Conservation (phyloP, 805 yeast species). For the Hagleromyces aurorensis region DNA sequence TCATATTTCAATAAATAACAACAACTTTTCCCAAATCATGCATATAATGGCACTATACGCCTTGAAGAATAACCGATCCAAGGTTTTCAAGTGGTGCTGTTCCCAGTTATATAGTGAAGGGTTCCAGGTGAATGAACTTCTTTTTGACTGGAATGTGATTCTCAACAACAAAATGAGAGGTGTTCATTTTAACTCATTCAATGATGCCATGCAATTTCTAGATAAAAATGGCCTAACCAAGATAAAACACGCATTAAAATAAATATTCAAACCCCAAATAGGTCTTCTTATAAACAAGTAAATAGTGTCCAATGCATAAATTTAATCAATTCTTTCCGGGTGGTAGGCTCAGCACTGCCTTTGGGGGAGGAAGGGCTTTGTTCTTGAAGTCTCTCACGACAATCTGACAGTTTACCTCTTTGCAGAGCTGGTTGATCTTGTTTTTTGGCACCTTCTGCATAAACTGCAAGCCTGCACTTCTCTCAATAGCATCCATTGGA, state of each 20-base stretch:
- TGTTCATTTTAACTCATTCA: conserved; percentile 1
- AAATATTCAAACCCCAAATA: too few relatives aligned
- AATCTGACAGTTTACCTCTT: conserved; percentile 71
- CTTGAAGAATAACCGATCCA: conserved; percentile 10
- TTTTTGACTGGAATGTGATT: conserved; percentile 20
- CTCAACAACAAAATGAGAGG: conserved; percentile 18
- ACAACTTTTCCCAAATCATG: conserved; percentile 18
- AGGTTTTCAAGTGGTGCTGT: conserved; percentile 24
- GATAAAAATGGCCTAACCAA: conserved; percentile 6
- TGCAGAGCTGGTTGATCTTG: conserved; percentile 59
- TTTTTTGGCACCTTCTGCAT: conserved; percentile 56
- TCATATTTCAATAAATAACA: conserved; percentile 14
- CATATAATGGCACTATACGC: conserved; percentile 22
- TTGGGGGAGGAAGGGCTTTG: conserved; percentile 31
- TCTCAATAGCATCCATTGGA: conserved; percentile 83
- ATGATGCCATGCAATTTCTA: conserved; percentile 7
- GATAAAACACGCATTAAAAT: conserved; percentile 7
- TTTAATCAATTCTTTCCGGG: conserved; percentile 11
- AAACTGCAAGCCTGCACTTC: conserved; percentile 77
- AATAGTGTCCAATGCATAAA: background rate
- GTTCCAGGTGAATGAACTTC: conserved; percentile 16
- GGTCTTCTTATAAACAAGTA: conserved; percentile 1
- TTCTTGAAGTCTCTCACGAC: conserved; percentile 43
- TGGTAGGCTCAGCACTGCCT: conserved; percentile 12
- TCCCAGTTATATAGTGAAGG: conserved; percentile 18